Percentiles rank a stretch among this genome's conserved stretches.
These are phyloP conservation scores for Phytophthora hibernalis DNA, from an alignment of 352 stramenopile genomes.

Conservation along the genomic window DNA sequence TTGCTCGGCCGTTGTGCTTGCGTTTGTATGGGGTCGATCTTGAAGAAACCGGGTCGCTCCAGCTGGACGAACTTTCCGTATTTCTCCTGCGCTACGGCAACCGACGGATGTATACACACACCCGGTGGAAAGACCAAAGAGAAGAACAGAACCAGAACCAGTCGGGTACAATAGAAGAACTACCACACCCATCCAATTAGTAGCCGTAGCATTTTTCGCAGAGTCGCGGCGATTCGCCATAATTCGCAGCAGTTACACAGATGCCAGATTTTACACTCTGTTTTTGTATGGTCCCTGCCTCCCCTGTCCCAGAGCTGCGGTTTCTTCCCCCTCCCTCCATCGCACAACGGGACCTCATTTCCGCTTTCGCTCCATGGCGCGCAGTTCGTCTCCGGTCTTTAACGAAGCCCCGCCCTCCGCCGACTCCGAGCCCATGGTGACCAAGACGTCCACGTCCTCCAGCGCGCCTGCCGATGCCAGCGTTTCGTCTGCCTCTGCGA, in stretches of 20 bases:
- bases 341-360: constrained; percentile 40
- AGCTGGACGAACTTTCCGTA: constrained; percentile 23
- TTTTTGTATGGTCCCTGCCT: constrained; percentile 37
- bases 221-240: constrained; percentile 32
- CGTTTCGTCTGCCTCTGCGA: constrained; percentile 39
- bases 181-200: background rate
- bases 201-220: constrained; percentile 19
- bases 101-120: background rate
- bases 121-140: background rate
- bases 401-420: constrained; percentile 56
- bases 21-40: constrained; percentile 17
- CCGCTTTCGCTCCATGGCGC: constrained; percentile 58
- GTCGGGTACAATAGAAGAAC: background rate
- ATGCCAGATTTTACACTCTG: constrained; percentile 32
- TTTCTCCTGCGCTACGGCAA: background rate
- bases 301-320: constrained; percentile 46
- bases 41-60: constrained; percentile 3
- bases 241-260: constrained; percentile 44
- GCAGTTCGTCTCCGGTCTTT: constrained; percentile 69
- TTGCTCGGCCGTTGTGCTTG: background rate
- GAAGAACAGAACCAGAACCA: background rate
- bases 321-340: constrained; percentile 39
- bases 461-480: constrained; percentile 28
- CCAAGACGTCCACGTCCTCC: constrained; percentile 44
- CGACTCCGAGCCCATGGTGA: constrained; percentile 40